Evolutionary conservation across 306 rosid genomes (phyloP).

Genomic region (Gleditsia sinensis): DNA sequence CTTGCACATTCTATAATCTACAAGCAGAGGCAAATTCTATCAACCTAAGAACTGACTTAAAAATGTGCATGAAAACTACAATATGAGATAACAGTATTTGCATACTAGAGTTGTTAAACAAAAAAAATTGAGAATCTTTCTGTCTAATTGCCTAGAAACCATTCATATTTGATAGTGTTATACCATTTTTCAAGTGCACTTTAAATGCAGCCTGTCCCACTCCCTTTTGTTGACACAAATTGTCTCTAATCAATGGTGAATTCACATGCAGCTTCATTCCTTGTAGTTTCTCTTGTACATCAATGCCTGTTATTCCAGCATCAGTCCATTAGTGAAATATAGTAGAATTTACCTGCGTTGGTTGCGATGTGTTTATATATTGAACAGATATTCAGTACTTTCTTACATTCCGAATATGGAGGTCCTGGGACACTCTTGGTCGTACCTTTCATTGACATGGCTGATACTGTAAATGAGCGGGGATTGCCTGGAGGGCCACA

Average conservation of each 20-base stretch:
- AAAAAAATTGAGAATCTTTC: not conserved
- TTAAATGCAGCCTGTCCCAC: not conserved
- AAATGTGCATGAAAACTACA: not conserved
- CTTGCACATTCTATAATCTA: not conserved
- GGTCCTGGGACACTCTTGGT: conserved; percentile 94
- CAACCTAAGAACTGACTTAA: not conserved
- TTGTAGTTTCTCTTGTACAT: not conserved
- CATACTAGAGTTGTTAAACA: not conserved
- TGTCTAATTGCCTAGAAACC: not conserved
- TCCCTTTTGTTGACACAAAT: not conserved
- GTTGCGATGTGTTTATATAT: conserved; percentile 10
- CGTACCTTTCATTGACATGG: conserved; percentile 81
- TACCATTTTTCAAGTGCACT: not conserved
- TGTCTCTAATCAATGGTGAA: not conserved
- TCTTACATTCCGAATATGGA: conserved; percentile 86
- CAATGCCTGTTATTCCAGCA: not conserved
- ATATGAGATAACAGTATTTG: not conserved
- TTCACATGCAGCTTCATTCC: not conserved
- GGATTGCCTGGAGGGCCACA: conserved; percentile 89
- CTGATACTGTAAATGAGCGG: conserved; percentile 59
- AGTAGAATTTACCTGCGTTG: conserved; percentile 16
- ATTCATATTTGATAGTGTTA: not conserved
- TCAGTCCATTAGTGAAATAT: not conserved
- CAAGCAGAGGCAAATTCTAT: not conserved
- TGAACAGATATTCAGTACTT: conserved; percentile 71